Evolutionary conservation across 805 yeast genomes (phyloP), one percentile per base, ranked within the genome.

Genomic region (Cyberlindnera maritima): DNA sequence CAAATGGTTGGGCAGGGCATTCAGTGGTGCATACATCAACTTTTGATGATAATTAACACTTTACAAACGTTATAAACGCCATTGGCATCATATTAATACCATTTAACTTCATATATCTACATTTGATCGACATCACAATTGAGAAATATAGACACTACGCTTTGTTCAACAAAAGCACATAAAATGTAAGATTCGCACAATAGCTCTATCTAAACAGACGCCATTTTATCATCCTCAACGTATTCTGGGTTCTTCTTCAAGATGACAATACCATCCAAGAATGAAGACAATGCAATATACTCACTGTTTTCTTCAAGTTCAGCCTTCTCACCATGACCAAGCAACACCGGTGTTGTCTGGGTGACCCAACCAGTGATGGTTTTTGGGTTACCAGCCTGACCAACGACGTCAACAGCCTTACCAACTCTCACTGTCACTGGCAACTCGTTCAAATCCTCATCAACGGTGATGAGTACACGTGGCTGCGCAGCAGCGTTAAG

Each of bases 341-440:
- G 75, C 58, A 94, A 73, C 18, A 94, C 99, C 0, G 99, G 99
- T 0, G 99, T 94, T 5, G 94, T 87, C 62, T 94, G 99, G 1
- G 99, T 94, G 18, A 94, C 98, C 99, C 99, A 94, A 32, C 99
- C 99, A 4, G 99, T 94, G 40, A 94, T 94, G 12, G 97, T 91
- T 75, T 94, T 94, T 41, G 99, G 99, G 59, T 88, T 89, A 71
- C 99, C 99, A 0, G 98, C 99, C 67, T 92, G 98, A 29, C 99
- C 99, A 52, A 94, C 98, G 34, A 91, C 89, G 65, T 94, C 99
- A 25, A 94, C 98, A 7, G 99, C 98, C 70, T 92, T 97, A 53
- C 99, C 99, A 26, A 94, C 98, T 63, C 99, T 80, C 10, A 94
- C 99, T 56, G 89, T 92, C 10, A 94, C 98, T 73, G 92, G 92